A percentile compares a stretch with the other conserved stretches of the same genome.
Evolutionary conservation across 164 flowering plant genomes (phyloP).

Genomic region (Magnolia kwangsiensis): DNA sequence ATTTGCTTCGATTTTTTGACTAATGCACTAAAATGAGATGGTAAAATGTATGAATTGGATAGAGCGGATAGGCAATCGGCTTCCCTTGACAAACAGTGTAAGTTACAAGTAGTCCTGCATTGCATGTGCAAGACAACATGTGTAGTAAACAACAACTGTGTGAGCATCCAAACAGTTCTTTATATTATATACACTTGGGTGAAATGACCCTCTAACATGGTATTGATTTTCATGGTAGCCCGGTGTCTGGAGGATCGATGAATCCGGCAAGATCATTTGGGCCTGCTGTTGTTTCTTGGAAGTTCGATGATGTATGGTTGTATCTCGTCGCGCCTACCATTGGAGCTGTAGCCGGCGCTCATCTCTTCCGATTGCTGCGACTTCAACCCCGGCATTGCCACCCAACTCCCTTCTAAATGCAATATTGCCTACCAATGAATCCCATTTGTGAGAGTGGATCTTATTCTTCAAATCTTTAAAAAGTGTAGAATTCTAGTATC

Average conservation of each 20-base stretch:
- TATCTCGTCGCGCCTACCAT: constrained; percentile 57
- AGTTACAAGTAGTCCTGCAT: too few species aligned
- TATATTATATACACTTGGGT: background rate
- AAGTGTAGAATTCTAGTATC: too few species aligned
- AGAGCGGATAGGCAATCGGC: too few species aligned
- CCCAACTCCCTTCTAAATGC: constrained; percentile 27
- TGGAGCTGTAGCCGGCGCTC: constrained; percentile 61
- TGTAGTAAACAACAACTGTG: too few species aligned
- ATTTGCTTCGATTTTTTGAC: too few species aligned
- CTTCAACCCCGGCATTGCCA: constrained; percentile 19
- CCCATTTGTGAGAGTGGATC: too few species aligned
- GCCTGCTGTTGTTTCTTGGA: constrained; percentile 68
- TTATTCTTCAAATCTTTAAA: too few species aligned
- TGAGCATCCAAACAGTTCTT: background rate
- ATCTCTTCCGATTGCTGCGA: constrained; percentile 30
- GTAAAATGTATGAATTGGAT: too few species aligned
- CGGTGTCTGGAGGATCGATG: constrained; percentile 88
- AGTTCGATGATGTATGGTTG: constrained; percentile 58
- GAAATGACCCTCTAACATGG: background rate
- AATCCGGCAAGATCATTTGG: constrained; percentile 92
- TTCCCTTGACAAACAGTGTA: too few species aligned
- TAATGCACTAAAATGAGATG: too few species aligned
- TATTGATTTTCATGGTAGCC: constrained; percentile 33
- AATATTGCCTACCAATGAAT: too few species aligned
- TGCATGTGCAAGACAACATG: too few species aligned